phyloP scores from a whole-genome alignment of 2,329 filamentous ascomycete genomes.

The Hymenotorrendiella dingleyae region DNA sequence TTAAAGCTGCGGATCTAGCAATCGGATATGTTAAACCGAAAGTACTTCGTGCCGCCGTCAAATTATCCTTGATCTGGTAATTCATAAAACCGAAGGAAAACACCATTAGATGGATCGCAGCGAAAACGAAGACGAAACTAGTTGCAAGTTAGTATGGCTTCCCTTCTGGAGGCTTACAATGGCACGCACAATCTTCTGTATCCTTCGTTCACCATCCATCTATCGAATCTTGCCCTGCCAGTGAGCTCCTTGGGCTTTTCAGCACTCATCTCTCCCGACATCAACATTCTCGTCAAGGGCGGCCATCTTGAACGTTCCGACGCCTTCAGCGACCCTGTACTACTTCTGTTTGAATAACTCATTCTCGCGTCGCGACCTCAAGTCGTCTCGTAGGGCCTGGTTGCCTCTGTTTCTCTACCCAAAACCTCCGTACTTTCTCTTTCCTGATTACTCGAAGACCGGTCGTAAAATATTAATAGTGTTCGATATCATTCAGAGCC shows the following conservation, averaged over 20 bases:
- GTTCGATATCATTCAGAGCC: slow-evolving; percentile 30
- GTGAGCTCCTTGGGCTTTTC: slow-evolving; percentile 64
- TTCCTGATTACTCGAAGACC: slow-evolving; percentile 17
- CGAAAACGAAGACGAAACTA: slow-evolving; percentile 72
- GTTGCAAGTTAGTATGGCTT: slow-evolving; percentile 25
- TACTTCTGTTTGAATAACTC: slow-evolving; percentile 25
- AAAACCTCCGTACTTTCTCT: slow-evolving; percentile 3
- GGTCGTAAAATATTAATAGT: slow-evolving; percentile 20
- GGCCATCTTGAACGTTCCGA: slow-evolving; percentile 77
- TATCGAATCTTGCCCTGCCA: slow-evolving; percentile 66
- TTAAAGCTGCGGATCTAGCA: slow-evolving; percentile 68
- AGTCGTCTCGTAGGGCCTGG: slow-evolving; percentile 18
- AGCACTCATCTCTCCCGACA: slow-evolving; percentile 76
- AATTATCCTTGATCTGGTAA: slow-evolving; percentile 71
- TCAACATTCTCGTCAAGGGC: slow-evolving; percentile 73
- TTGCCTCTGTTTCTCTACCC: slow-evolving; percentile 12
- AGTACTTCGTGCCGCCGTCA: slow-evolving; percentile 56
- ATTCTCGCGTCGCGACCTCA: slow-evolving; percentile 19
- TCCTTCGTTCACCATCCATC: slow-evolving; percentile 88
- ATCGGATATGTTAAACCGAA: slow-evolving; percentile 75
- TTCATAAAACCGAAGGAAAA: slow-evolving; percentile 78
- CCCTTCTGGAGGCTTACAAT: slow-evolving; percentile 2
- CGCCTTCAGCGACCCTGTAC: slow-evolving; percentile 36
- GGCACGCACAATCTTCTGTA: slow-evolving; percentile 67
- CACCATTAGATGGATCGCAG: slow-evolving; percentile 66